Conservation (phyloP, 1,284 basidiomycete genomes). For the Chondrostereum purpureum region DNA sequence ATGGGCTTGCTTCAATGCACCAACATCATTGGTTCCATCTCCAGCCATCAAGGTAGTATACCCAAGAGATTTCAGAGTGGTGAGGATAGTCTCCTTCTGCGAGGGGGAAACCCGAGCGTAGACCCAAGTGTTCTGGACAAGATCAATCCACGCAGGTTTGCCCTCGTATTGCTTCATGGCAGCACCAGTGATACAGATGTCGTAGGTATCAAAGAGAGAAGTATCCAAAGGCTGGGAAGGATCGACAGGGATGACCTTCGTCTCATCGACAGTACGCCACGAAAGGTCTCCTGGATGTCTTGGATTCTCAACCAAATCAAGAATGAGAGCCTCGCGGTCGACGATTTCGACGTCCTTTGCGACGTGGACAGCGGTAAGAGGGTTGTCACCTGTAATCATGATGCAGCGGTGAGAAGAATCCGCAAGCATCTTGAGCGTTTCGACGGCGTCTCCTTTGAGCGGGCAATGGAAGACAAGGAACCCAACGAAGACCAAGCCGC, state of each 20-base stretch:
- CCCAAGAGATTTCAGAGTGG: conserved; percentile 80
- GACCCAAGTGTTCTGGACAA: conserved; percentile 92
- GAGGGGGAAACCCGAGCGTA: conserved; percentile 94
- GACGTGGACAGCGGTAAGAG: conserved; percentile 90
- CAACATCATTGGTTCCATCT: conserved; percentile 96
- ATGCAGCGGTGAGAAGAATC: conserved; percentile 94
- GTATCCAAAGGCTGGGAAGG: conserved; percentile 71
- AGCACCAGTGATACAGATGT: conserved; percentile 90
- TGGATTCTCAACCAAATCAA: conserved; percentile 83
- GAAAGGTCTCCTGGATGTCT: conserved; percentile 71
- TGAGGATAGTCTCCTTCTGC: conserved; percentile 92
- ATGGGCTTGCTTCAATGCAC: conserved; percentile 93
- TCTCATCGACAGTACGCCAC: conserved; percentile 92
- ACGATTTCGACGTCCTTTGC: conserved; percentile 94
- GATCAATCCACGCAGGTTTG: conserved; percentile 59
- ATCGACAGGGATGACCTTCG: conserved; percentile 78
- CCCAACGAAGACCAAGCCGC: conserved; percentile 72
- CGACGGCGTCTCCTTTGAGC: conserved; percentile 87
- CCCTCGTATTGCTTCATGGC: conserved; percentile 81
- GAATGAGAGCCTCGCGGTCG: conserved; percentile 85
- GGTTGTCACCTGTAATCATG: conserved; percentile 98
- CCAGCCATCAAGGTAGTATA: conserved; percentile 94
- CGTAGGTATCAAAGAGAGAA: conserved; percentile 76
- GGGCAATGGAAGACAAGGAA: conserved; percentile 97
- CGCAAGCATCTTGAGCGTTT: conserved; percentile 84